These are phyloP conservation scores for Nakaseomyces sp. DNA, from an alignment of 1,139 yeast species.

Conservation along the genomic window DNA sequence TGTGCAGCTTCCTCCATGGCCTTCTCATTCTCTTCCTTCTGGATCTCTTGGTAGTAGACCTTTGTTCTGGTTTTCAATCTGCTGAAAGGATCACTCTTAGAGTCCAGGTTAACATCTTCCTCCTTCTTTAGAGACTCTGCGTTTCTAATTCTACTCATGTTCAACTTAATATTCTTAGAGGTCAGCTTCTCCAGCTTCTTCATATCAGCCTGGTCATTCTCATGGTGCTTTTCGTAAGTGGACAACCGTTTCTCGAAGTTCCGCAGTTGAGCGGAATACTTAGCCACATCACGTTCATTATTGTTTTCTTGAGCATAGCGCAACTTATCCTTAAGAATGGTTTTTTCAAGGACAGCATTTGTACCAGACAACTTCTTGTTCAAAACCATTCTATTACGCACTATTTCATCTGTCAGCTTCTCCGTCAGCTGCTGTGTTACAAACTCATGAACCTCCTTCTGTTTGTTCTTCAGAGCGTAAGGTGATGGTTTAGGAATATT, in stretches of 20 bases:
- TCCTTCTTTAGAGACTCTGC: constrained; percentile 63
- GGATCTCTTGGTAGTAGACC: constrained; percentile 57
- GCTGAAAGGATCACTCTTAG: constrained; percentile 75
- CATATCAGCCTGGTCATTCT: constrained; percentile 31
- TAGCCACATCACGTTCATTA: constrained; percentile 43
- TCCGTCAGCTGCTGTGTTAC: constrained; percentile 60
- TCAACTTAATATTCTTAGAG: constrained; percentile 67
- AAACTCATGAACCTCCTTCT: constrained; percentile 51
- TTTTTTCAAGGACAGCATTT: constrained; percentile 70
- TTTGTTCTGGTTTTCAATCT: constrained; percentile 81
- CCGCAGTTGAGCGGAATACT: constrained; percentile 30
- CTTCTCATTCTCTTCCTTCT: constrained; percentile 39
- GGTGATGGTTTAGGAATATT: constrained; percentile 50
- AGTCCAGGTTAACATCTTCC: constrained; percentile 37
- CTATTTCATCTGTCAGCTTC: constrained; percentile 70
- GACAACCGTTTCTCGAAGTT: constrained; percentile 46
- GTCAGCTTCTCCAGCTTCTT: constrained; percentile 34
- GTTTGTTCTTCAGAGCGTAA: constrained; percentile 60
- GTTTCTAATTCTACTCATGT: constrained; percentile 64
- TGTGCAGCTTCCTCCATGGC: constrained; percentile 37
- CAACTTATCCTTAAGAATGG: constrained; percentile 64
- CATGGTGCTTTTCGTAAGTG: constrained; percentile 33
- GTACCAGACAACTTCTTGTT: constrained; percentile 53
- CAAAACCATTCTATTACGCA: constrained; percentile 59
- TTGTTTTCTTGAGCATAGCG: constrained; percentile 67